Evolutionary conservation across 805 yeast species (phyloP), one percentile per base, ranked within the genome.

Genomic region (Ogataea allantospora): DNA sequence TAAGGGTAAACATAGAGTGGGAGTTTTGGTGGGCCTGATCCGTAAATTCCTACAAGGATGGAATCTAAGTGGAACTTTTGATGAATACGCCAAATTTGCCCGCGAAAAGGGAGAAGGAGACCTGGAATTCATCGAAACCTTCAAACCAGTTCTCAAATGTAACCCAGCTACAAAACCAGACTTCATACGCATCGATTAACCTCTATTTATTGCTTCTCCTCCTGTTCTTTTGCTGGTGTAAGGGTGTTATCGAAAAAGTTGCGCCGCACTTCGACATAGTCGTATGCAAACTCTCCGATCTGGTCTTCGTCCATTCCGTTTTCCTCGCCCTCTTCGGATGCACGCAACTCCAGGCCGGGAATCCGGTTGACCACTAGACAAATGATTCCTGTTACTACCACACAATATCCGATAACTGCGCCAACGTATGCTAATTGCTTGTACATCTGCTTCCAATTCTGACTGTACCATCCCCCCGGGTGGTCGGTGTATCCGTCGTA

Each of bases 201-300:
- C 13, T 16, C 26, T 18, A 24, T 24, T 7, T 22, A 29, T 16
- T 35, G 28, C 17, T 24, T 33, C 18, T 30, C 25, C n/a, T 20
- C n/a, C 21, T 7, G 18, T 7, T 11, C 23, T 10, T 14, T 10
- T 9, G 28, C 28, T 8, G 32, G 30, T 13, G 37, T 11, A 9
- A 20, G 25, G 23, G 37, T 33, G 41, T 27, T 27, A 48, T 73
- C 78, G 53, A 80, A 73, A 62, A 81, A 91, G 66, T 89, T 96
- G 60, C 98, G 77, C 64, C 98, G 78, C 10, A 91, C 95, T 68
- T 91, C 99, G 41, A 91, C 96, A 58, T 88, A 91, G 63, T 91
- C 98, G 62, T 91, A 91, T n/a, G 98, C 98, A 65, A 89, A 91
- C 65, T 91, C 99, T 35, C 98, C 99, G 51, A 91, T 86, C 66